Evolutionary conservation across 2,329 filamentous ascomycete species (phyloP), one percentile per base, ranked within the genome.

Genomic region (Cladophialophora exuberans): DNA sequence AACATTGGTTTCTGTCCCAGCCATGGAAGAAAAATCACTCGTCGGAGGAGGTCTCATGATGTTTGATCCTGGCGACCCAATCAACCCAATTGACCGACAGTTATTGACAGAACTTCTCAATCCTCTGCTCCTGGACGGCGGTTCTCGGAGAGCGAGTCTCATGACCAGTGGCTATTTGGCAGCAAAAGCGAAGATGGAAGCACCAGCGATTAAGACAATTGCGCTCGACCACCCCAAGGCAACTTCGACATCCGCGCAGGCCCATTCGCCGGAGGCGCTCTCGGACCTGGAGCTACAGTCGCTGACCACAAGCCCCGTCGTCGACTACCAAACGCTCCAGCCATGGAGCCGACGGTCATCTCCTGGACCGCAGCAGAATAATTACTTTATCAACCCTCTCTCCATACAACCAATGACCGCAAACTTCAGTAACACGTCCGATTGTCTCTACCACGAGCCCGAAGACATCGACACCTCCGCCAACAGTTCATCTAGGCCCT

Each of bases 91-190:
- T 22, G 18, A 38, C 26, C 23, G 31, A 15, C 31, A 25, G 15
- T 22, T 28, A 5, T 23, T 31, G 18, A 26, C 30, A 10, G 31
- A 38, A 18, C 18, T 39, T 17, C 26, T 17, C 13, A 39, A 39
- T 23, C 43, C 15, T 13, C 10, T 31, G 18, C 43, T 23, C 17
- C n/a, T n/a, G n/a, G 26, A 42, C 25, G 33, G 11, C 17, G 22
- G 31, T 10, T 23, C 35, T 6, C 17, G n/a, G 10, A 15, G 15
- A 22, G 26, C 46, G 35, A 38, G n/a, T 25, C 33, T 38, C 15
- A 30, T 49, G 22, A 60, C 58, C 10, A 57, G 54, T 33, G 57
- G 57, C 17, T 45, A 52, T 31, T 51, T 60, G 13, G 57, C 57
- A 17, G 54, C 54, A 17, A 48, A 45, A 35, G 54, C 57, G 23